Evolutionary conservation across 2,329 filamentous ascomycete genomes (phyloP).

Genomic region (Graphiopsis chlorocephala): DNA sequence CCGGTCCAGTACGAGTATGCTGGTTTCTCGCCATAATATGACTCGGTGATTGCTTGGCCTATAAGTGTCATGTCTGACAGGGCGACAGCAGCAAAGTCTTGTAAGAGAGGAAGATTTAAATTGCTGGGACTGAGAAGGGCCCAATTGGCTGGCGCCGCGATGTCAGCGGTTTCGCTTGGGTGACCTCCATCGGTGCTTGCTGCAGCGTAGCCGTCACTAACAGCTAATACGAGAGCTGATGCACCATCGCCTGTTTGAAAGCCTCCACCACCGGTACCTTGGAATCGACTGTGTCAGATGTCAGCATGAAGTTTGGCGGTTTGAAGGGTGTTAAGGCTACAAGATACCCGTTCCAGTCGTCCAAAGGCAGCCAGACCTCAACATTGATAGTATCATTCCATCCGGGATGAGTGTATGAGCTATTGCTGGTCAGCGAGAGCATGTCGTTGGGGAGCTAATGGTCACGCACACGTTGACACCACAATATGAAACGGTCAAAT

Average conservation of each 20-base stretch:
- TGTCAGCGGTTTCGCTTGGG: not conserved
- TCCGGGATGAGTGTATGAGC: constrained; percentile 9
- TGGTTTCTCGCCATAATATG: constrained; percentile 33
- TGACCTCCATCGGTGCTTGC: constrained; percentile 20
- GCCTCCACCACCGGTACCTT: constrained; percentile 38
- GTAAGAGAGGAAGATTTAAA: constrained; percentile 33
- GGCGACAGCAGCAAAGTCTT: constrained; percentile 36
- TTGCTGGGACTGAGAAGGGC: constrained; percentile 31
- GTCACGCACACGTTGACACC: constrained; percentile 7
- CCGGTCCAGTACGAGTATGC: constrained; percentile 39
- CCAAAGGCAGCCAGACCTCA: constrained; percentile 33
- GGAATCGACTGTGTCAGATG: constrained; percentile 24
- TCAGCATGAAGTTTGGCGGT: not conserved
- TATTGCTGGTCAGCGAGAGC: not conserved
- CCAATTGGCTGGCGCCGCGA: constrained; percentile 23
- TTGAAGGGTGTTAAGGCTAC: constrained; percentile 27
- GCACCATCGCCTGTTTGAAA: constrained; percentile 20
- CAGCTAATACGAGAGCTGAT: constrained; percentile 25
- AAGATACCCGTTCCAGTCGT: constrained; percentile 29
- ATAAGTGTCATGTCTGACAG: constrained; percentile 37
- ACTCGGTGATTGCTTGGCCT: constrained; percentile 29
- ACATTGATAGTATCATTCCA: constrained; percentile 25
- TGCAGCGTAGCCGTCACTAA: constrained; percentile 19
- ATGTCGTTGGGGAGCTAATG: too few relatives aligned
- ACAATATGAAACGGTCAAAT: constrained; percentile 8